Conservation (phyloP, 75 land plant genomes). For the Selaginella tamariscina region DNA sequence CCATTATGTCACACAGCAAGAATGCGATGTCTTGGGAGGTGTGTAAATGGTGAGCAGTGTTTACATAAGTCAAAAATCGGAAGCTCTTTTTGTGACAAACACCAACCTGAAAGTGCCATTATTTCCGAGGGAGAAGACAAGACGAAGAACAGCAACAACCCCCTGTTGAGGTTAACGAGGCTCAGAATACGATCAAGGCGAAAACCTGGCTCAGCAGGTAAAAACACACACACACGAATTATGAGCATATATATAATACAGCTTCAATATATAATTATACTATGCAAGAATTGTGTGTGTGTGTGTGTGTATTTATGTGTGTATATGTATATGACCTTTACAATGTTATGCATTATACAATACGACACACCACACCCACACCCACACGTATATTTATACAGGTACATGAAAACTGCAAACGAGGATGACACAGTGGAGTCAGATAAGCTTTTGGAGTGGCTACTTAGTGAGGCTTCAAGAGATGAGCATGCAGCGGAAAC, state of each 20-base stretch:
- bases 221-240: no score
- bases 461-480: constrained; percentile 47
- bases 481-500: constrained; percentile 39
- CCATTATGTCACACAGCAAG: no score
- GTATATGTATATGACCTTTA: no score
- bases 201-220: constrained; percentile 1
- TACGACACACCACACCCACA: no score
- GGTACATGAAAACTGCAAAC: constrained; percentile 28
- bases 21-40: constrained; percentile 37
- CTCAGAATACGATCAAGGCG: background rate
- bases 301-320: no score
- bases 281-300: no score
- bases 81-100: constrained; percentile 69
- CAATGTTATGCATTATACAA: no score
- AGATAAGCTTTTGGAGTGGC: constrained; percentile 46
- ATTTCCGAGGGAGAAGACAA: constrained; percentile 22
- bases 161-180: background rate
- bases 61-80: constrained; percentile 56
- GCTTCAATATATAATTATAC: no score
- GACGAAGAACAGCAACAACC: no score
- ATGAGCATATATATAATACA: no score
- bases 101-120: constrained; percentile 41
- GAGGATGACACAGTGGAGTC: constrained; percentile 42
- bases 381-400: no score
- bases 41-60: constrained; percentile 38